Percentiles rank a stretch among this genome's conserved stretches.
phyloP scores from a whole-genome alignment of 2,329 filamentous ascomycete genomes.

The Colletotrichum truncatum region DNA sequence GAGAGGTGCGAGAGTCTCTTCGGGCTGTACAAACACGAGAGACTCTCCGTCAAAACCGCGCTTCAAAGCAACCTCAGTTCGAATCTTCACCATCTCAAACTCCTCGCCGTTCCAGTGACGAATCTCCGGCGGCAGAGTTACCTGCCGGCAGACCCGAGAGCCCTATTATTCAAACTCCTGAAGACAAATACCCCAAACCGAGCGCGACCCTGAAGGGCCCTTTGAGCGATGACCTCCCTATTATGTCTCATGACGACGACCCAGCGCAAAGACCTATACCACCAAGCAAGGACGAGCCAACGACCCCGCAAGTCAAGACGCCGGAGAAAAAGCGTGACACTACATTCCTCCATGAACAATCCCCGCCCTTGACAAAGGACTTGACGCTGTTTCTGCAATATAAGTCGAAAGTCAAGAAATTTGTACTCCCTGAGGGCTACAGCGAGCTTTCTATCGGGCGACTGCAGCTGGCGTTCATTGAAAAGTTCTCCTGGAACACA shows the following conservation, averaged over 20 bases:
- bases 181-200: slow-evolving; percentile 67
- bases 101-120: slow-evolving; percentile 71
- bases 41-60: slow-evolving; percentile 57
- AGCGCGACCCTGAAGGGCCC: slow-evolving; percentile 70
- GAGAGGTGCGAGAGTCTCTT: slow-evolving; percentile 85
- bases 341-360: slow-evolving; percentile 68
- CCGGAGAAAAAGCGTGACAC: slow-evolving; percentile 55
- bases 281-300: slow-evolving; percentile 31
- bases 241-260: slow-evolving; percentile 37
- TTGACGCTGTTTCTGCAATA: slow-evolving; percentile 95
- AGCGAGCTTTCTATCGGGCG: slow-evolving; percentile 87
- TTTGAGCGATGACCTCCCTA: slow-evolving; percentile 57
- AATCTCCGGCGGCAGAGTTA: slow-evolving; percentile 48
- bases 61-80: slow-evolving; percentile 47
- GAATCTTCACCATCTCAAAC: slow-evolving; percentile 72
- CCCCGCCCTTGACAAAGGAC: slow-evolving; percentile 80
- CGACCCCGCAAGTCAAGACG: slow-evolving; percentile 42
- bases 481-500: slow-evolving; percentile 99
- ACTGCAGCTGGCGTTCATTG: slow-evolving; percentile 94
- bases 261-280: slow-evolving; percentile 38
- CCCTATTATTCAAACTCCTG: slow-evolving; percentile 66
- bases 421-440: slow-evolving; percentile 85
- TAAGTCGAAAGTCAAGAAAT: slow-evolving; percentile 97
- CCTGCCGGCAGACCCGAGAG: slow-evolving; percentile 43
- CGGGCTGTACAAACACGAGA: slow-evolving; percentile 69